These are phyloP conservation scores for Eutrema yunnanense DNA, from an alignment of 345 rosid genomes.

Conservation along the genomic window DNA sequence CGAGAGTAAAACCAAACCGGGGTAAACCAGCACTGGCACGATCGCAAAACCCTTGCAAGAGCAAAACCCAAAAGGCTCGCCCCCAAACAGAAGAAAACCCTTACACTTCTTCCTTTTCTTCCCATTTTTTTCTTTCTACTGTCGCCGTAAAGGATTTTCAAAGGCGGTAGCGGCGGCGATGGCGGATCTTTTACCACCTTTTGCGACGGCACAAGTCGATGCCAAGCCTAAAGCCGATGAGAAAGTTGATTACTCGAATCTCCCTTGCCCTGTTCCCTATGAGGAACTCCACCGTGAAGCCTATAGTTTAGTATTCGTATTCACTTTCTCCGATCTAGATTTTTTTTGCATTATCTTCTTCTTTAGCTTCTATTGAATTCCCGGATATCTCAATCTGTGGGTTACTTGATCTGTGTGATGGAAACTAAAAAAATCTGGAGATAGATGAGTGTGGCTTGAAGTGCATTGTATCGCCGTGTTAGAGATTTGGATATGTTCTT, in stretches of 20 bases:
- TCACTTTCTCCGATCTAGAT: not conserved
- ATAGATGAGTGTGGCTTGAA: not conserved
- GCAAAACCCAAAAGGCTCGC: conserved; percentile 16
- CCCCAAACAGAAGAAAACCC: conserved; percentile 22
- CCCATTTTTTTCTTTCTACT: not conserved
- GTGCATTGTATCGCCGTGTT: not conserved
- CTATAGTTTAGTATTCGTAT: conserved; percentile 46
- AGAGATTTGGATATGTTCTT: not conserved
- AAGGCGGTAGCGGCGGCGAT: conserved; percentile 32
- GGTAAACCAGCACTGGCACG: not conserved
- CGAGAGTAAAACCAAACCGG: not conserved
- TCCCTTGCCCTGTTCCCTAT: conserved; percentile 87
- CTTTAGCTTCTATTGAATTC: not conserved
- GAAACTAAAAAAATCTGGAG: not conserved
- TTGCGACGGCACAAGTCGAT: conserved; percentile 26
- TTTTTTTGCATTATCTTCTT: not conserved
- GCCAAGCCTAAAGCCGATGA: conserved; percentile 34
- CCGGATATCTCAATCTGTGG: not conserved
- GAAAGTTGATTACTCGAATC: conserved; percentile 64
- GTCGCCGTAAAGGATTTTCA: conserved; percentile 17
- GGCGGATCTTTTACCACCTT: conserved; percentile 52
- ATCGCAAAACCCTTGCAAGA: conserved; percentile 26
- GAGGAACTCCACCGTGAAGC: conserved; percentile 96
- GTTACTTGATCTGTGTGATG: not conserved
- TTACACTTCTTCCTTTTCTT: not conserved